These are phyloP conservation scores for Blastomyces parvus DNA, from an alignment of 2,329 filamentous ascomycete genomes.

Conservation along the genomic window DNA sequence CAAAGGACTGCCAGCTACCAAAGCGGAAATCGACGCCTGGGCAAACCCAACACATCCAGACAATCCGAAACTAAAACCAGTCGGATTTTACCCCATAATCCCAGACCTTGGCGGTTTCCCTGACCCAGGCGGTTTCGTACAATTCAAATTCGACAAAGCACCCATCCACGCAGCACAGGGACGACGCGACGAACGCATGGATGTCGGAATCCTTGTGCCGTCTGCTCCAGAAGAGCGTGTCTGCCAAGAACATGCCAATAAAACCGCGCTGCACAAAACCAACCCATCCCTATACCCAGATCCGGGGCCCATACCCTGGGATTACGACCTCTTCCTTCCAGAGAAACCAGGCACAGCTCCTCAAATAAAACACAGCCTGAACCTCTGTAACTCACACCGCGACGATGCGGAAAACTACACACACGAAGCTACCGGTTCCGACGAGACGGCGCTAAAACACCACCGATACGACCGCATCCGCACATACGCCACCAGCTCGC, in stretches of 20 bases:
- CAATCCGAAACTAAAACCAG: conserved; percentile 47
- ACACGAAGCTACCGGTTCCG: conserved; percentile 26
- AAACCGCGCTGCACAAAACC: conserved; percentile 38
- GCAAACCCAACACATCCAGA: conserved; percentile 50
- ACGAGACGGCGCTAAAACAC: conserved; percentile 35
- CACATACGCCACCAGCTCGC: conserved; percentile 51
- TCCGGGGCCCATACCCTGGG: conserved; percentile 45
- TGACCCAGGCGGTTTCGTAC: conserved; percentile 49
- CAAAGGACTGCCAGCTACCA: conserved; percentile 44
- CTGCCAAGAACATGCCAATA: conserved; percentile 40
- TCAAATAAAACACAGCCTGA: conserved; percentile 48
- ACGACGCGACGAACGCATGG: conserved; percentile 50
- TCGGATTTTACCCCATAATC: conserved; percentile 52
- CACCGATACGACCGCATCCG: conserved; percentile 50
- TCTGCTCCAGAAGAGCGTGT: conserved; percentile 41
- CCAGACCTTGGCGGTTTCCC: conserved; percentile 53
- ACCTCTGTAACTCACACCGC: conserved; percentile 44
- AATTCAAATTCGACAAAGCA: conserved; percentile 54
- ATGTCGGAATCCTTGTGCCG: conserved; percentile 49
- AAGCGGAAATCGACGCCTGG: conserved; percentile 51
- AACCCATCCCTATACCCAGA: conserved; percentile 44
- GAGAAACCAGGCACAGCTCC: conserved; percentile 38
- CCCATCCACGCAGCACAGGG: conserved; percentile 41
- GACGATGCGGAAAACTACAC: conserved; percentile 45
- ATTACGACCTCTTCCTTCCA: conserved; percentile 53